Percentiles rank a stretch among this genome's conserved stretches.
Evolutionary conservation across 257 asterid genomes (phyloP).

Genomic region (Datura wrightii): DNA sequence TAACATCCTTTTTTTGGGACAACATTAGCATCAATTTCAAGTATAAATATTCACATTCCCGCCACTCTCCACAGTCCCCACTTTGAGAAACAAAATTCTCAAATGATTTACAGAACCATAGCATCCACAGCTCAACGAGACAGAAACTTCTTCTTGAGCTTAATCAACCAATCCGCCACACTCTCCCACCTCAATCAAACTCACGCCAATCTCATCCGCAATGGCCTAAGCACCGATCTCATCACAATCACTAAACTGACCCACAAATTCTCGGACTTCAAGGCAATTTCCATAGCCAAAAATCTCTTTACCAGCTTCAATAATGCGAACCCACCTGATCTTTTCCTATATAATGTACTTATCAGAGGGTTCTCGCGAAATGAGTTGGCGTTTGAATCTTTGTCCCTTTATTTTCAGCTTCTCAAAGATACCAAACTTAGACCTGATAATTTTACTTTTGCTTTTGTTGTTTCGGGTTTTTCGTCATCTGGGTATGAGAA

Average conservation of each 20-base stretch:
- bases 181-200: constrained; percentile 65
- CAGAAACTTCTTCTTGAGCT: constrained; percentile 52
- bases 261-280: constrained; percentile 65
- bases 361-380: constrained; percentile 64
- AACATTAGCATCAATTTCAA: too few species aligned
- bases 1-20: too few species aligned
- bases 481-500: constrained; percentile 42
- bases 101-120: constrained; percentile 48
- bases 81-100: background rate
- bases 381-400: constrained; percentile 54
- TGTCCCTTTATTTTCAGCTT: constrained; percentile 52
- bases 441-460: constrained; percentile 79
- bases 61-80: constrained; percentile 24
- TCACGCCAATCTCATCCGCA: constrained; percentile 71
- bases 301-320: constrained; percentile 52
- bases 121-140: constrained; percentile 48
- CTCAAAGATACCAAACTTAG: constrained; percentile 48
- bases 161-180: constrained; percentile 53
- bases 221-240: constrained; percentile 49
- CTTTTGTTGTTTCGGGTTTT: constrained; percentile 64
- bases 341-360: constrained; percentile 81
- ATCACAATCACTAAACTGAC: constrained; percentile 68
- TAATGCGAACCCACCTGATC: constrained; percentile 58
- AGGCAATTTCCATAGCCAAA: constrained; percentile 62
- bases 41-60: constrained; percentile 1